These are phyloP conservation scores for Phaeomoniella chlamydospora DNA, from an alignment of 2,329 filamentous ascomycete species.

Conservation along the genomic window DNA sequence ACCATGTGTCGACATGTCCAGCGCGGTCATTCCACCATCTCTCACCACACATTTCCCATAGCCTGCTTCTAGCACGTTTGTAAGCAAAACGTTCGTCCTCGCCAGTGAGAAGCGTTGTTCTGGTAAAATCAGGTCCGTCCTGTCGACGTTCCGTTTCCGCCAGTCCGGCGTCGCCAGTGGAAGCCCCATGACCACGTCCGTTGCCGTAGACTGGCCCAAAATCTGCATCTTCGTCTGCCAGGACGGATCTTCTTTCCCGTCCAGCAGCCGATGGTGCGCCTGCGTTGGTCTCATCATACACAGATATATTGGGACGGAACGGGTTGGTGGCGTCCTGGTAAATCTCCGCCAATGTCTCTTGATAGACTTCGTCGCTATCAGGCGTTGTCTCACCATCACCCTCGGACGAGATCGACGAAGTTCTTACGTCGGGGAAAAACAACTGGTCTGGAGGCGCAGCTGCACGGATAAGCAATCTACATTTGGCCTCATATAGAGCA, in stretches of 20 bases:
- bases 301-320: constrained; percentile 65
- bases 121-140: constrained; percentile 46
- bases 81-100: constrained; percentile 75
- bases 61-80: constrained; percentile 58
- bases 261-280: constrained; percentile 9
- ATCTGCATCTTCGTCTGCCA: constrained; percentile 18
- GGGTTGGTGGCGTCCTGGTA: constrained; percentile 65
- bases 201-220: constrained; percentile 16
- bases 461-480: constrained; percentile 58
- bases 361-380: constrained; percentile 39
- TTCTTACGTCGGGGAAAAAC: constrained; percentile 54
- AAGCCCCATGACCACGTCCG: constrained; percentile 10
- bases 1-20: constrained; percentile 44
- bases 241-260: constrained; percentile 10
- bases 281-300: constrained; percentile 32
- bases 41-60: constrained; percentile 68
- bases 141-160: constrained; percentile 3
- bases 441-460: constrained; percentile 55
- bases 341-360: constrained; percentile 57
- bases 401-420: constrained; percentile 3
- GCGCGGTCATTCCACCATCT: constrained; percentile 53
- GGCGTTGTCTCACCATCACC: constrained; percentile 5
- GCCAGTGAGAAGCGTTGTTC: constrained; percentile 55
- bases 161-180: constrained; percentile 5
- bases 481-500: constrained; percentile 67